Evolutionary conservation across 1,284 basidiomycete species (phyloP).

Genomic region (Golubevia sp.): DNA sequence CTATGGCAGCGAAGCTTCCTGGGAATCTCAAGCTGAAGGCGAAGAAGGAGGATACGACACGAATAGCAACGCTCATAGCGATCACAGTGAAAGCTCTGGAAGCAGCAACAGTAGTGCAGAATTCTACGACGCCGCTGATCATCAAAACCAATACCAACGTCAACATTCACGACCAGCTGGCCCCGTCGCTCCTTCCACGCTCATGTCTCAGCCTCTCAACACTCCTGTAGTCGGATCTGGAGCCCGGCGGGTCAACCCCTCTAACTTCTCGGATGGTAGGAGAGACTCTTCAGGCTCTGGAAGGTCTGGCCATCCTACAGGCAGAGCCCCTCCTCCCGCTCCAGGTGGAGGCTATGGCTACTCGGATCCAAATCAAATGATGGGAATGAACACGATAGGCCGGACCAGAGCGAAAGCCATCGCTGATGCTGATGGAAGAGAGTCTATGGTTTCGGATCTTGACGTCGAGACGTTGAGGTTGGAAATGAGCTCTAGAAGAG

Average conservation of each 20-base stretch:
- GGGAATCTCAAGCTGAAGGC: not conserved
- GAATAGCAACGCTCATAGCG: not conserved
- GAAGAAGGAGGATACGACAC: not conserved
- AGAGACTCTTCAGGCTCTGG: conserved; percentile 4
- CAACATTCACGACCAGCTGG: conserved; percentile 15
- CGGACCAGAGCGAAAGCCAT: conserved; percentile 36
- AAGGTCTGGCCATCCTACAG: conserved; percentile 35
- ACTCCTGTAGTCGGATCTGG: conserved; percentile 13
- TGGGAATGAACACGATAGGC: conserved; percentile 21
- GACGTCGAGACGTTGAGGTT: conserved; percentile 51
- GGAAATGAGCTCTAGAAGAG: conserved; percentile 30
- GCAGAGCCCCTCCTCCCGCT: conserved; percentile 26
- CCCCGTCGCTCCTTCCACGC: conserved; percentile 28
- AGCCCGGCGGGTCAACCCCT: conserved; percentile 5
- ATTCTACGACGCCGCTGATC: not conserved
- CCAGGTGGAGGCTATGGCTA: conserved; percentile 25
- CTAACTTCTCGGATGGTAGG: not conserved
- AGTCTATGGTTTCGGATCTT: conserved; percentile 47
- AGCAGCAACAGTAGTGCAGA: conserved; percentile 1
- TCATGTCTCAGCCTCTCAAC: conserved; percentile 19
- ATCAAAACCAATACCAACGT: conserved; percentile 11
- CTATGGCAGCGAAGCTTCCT: not conserved
- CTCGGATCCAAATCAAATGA: conserved; percentile 24
- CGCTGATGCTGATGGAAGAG: conserved; percentile 32
- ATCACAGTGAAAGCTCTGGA: not conserved